phyloP scores from a whole-genome alignment of 345 rosid genomes.

The Erucastrum elatum region DNA sequence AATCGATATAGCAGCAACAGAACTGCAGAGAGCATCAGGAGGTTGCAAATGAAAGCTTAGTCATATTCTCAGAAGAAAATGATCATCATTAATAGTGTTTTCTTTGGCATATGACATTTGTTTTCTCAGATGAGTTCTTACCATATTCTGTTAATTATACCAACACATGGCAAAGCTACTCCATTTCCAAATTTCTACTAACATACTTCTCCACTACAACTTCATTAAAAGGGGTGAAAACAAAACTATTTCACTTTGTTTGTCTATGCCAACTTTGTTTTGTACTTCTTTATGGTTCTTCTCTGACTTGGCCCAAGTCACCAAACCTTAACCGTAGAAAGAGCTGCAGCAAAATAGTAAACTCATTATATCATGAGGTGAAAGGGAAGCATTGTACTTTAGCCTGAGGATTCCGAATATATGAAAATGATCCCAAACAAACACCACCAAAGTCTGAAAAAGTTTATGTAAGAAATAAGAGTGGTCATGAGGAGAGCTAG shows the following conservation, averaged over 20 bases:
- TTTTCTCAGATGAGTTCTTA: background rate
- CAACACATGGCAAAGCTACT: constrained; percentile 55
- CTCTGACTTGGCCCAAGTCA: constrained; percentile 82
- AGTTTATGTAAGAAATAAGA: too few relatives aligned
- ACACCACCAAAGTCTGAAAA: background rate
- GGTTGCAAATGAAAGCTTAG: constrained; percentile 27
- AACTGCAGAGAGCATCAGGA: constrained; percentile 10
- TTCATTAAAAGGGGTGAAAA: constrained; percentile 63
- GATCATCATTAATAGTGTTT: constrained; percentile 8
- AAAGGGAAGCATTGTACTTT: constrained; percentile 53
- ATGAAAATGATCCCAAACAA: background rate
- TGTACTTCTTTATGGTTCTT: constrained; percentile 22
- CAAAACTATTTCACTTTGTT: background rate
- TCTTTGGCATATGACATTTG: constrained; percentile 3
- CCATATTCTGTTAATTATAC: constrained; percentile 13
- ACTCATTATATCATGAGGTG: constrained; percentile 44
- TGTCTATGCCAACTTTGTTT: background rate
- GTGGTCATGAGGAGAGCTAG: too few relatives aligned
- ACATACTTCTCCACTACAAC: constrained; percentile 78
- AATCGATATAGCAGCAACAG: background rate
- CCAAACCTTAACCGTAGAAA: constrained; percentile 68
- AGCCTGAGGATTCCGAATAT: too few relatives aligned
- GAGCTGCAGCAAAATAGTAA: constrained; percentile 72
- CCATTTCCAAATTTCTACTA: constrained; percentile 92
- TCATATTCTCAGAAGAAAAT: constrained; percentile 18